These are phyloP conservation scores for Stephanodiscus minutulus DNA, from an alignment of 108 stramenopile species.

Conservation along the genomic window DNA sequence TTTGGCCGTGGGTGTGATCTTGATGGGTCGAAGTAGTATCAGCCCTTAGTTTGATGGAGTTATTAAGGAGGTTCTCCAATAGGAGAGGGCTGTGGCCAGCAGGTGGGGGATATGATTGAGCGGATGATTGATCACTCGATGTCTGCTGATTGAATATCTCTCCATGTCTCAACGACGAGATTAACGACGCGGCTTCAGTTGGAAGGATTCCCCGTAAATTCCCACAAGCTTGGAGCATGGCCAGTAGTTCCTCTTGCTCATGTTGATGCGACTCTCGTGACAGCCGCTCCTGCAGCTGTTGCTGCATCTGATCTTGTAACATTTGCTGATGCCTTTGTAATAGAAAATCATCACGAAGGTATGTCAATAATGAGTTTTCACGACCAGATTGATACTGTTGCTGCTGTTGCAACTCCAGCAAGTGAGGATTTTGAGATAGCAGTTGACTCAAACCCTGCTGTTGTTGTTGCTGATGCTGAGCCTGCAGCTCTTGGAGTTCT, in stretches of 20 bases:
- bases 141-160: neutral
- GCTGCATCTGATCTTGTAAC: slow-evolving; percentile 39
- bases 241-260: slow-evolving; percentile 17
- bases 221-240: slow-evolving; percentile 23
- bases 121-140: neutral
- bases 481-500: slow-evolving; percentile 5
- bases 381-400: slow-evolving; percentile 5
- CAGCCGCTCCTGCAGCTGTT: slow-evolving; percentile 24
- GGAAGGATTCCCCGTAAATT: neutral
- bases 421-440: slow-evolving; percentile 27
- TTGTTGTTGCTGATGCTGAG: slow-evolving; percentile 30
- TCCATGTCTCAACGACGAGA: slow-evolving; percentile 3
- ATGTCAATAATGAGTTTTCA: slow-evolving; percentile 12
- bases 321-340: slow-evolving; percentile 20
- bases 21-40: neutral
- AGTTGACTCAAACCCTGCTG: slow-evolving; percentile 30
- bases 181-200: neutral
- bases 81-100: neutral
- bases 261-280: slow-evolving; percentile 20
- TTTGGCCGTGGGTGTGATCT: neutral
- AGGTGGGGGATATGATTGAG: neutral
- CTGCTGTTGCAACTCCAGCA: slow-evolving; percentile 20
- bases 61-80: slow-evolving; percentile 3
- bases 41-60: neutral
- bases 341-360: slow-evolving; percentile 26